phyloP scores from a whole-genome alignment of 2,329 filamentous ascomycete genomes.

The Pseudogymnoascus sp. region DNA sequence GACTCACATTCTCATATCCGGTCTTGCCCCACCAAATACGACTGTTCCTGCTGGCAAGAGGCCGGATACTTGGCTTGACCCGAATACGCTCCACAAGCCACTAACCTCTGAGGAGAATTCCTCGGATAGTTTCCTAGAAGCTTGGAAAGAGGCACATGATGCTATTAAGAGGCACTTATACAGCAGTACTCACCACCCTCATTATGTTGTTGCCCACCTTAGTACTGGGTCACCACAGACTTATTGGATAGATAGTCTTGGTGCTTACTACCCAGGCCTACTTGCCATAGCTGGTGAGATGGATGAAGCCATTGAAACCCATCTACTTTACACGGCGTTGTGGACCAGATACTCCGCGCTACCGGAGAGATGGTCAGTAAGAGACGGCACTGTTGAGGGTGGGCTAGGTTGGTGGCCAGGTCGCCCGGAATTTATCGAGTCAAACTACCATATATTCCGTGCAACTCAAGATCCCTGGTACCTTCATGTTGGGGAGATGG shows the following conservation, averaged over 20 bases:
- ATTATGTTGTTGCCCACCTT: constrained; percentile 86
- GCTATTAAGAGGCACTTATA: constrained; percentile 91
- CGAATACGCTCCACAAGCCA: constrained; percentile 52
- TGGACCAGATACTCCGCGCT: constrained; percentile 94
- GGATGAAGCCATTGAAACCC: constrained; percentile 83
- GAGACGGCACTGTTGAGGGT: constrained; percentile 73
- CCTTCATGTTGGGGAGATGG: constrained; percentile 92
- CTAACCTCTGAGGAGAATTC: constrained; percentile 59
- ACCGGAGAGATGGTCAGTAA: constrained; percentile 87
- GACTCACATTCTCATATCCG: constrained; percentile 81
- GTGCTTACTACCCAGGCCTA: constrained; percentile 89
- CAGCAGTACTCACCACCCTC: constrained; percentile 74
- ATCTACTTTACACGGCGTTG: constrained; percentile 81
- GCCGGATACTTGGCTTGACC: constrained; percentile 45
- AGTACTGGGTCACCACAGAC: constrained; percentile 80
- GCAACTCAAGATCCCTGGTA: constrained; percentile 96
- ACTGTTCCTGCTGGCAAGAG: constrained; percentile 21
- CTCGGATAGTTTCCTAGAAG: constrained; percentile 67
- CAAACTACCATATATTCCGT: constrained; percentile 89
- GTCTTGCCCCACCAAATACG: constrained; percentile 51
- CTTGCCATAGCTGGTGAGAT: constrained; percentile 79
- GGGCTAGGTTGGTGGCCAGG: constrained; percentile 93
- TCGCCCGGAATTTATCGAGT: constrained; percentile 93
- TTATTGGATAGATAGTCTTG: constrained; percentile 93
- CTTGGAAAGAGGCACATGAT: constrained; percentile 78